These are phyloP conservation scores for Entomortierella chlamydospora DNA, from an alignment of 192 early-diverging fungal species.

Conservation along the genomic window DNA sequence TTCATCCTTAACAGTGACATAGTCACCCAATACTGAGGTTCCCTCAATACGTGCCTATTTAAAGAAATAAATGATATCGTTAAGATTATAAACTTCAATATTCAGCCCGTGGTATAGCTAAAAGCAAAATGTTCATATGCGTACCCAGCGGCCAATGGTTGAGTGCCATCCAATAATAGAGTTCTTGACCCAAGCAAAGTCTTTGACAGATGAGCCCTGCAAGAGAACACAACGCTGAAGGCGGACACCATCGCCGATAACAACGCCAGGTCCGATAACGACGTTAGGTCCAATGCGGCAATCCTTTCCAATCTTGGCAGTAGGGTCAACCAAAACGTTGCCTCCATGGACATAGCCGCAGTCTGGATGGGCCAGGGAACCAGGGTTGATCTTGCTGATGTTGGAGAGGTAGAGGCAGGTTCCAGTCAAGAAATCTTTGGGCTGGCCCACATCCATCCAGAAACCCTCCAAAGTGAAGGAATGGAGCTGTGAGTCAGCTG, in stretches of 20 bases:
- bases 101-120: too few relatives aligned
- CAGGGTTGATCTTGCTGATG: conserved; percentile 81
- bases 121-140: not conserved
- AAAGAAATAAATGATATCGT: not conserved
- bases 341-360: conserved; percentile 81
- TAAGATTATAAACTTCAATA: too few relatives aligned
- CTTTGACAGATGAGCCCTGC: conserved; percentile 85
- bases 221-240: conserved; percentile 90
- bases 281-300: conserved; percentile 99
- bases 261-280: conserved; percentile 90
- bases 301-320: conserved; percentile 93
- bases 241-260: conserved; percentile 95
- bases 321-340: conserved; percentile 92
- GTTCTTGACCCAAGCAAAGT: conserved; percentile 90
- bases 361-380: conserved; percentile 74
- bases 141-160: conserved; percentile 91
- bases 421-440: conserved; percentile 97
- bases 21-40: conserved; percentile 95
- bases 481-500: conserved; percentile 87
- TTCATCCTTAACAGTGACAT: conserved; percentile 95
- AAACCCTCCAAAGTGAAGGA: conserved; percentile 94
- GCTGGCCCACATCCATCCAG: conserved; percentile 99
- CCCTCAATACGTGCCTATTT: conserved; percentile 87
- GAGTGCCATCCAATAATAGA: conserved; percentile 98
- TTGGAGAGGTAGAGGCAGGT: conserved; percentile 92